Percentiles rank a stretch among this genome's conserved stretches.
phyloP scores from a whole-genome alignment of 2,329 filamentous ascomycete genomes.

The Aspergillus novofumigatus region DNA sequence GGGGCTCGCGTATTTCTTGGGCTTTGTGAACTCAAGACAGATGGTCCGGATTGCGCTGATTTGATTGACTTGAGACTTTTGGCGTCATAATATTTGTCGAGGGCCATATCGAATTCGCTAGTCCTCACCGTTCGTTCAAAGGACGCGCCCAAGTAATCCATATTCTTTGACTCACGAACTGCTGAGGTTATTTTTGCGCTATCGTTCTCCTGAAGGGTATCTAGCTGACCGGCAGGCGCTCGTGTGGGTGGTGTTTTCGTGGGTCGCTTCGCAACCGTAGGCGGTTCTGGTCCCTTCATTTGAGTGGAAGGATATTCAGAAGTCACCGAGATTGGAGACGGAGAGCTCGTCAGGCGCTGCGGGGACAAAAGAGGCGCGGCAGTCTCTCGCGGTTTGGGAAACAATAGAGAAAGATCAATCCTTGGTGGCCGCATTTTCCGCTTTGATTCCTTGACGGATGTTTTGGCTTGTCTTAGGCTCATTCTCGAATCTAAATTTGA shows the following conservation, averaged over 20 bases:
- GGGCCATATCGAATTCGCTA: constrained; percentile 31
- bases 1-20: constrained; percentile 19
- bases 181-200: constrained; percentile 12
- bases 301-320: constrained; percentile 30
- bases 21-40: constrained; percentile 21
- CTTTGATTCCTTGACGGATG: constrained; percentile 31
- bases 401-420: constrained; percentile 41
- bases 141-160: constrained; percentile 22
- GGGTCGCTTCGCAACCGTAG: constrained; percentile 21
- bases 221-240: constrained; percentile 7
- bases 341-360: constrained; percentile 38
- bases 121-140: constrained; percentile 29
- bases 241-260: constrained; percentile 23
- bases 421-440: constrained; percentile 36
- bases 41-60: constrained; percentile 18
- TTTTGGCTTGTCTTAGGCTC: constrained; percentile 20
- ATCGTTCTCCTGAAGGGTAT: constrained; percentile 13
- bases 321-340: constrained; percentile 34
- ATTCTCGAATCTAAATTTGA: constrained; percentile 18
- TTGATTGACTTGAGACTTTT: constrained; percentile 7
- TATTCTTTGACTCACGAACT: constrained; percentile 16
- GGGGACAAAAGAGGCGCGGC: constrained; percentile 37
- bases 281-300: constrained; percentile 14
- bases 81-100: constrained; percentile 25
- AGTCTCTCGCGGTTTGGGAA: constrained; percentile 36